Evolutionary conservation across 139 green algal species (phyloP).

Genomic region (Closterium sp.): DNA sequence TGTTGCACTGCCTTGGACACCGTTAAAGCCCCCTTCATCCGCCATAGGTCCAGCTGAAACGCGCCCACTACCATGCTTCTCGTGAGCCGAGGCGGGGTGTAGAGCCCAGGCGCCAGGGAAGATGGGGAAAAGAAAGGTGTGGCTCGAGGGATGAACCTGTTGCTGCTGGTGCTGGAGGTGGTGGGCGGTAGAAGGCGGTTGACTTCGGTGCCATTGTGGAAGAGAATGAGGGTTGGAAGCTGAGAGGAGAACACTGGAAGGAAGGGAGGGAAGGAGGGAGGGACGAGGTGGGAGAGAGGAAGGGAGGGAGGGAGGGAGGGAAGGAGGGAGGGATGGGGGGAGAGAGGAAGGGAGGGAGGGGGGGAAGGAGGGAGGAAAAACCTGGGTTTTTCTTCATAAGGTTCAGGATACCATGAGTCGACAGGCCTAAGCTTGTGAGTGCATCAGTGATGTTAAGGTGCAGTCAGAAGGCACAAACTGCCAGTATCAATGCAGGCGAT

Average conservation of each 20-base stretch:
- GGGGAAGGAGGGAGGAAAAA: no score
- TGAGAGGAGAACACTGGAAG: neutral
- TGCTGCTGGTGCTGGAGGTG: neutral
- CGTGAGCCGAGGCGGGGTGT: neutral
- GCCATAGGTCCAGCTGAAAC: neutral
- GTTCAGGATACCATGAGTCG: no score
- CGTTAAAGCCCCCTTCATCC: neutral
- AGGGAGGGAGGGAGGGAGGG: no score
- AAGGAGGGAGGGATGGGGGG: no score
- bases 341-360: no score
- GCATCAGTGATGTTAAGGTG: no score
- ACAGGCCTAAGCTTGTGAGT: no score
- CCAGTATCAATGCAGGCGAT: no score
- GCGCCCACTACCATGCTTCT: neutral
- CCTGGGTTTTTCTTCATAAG: no score
- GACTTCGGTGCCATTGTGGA: neutral
- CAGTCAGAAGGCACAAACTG: no score
- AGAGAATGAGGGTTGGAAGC: neutral
- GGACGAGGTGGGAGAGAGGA: neutral
- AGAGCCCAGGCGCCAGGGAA: neutral
- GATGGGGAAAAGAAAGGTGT: neutral
- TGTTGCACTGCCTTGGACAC: neutral
- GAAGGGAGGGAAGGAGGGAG: neutral
- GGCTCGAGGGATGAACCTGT: neutral
- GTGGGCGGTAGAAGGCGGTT: neutral